Evolutionary conservation across 2,329 filamentous ascomycete species (phyloP).

Genomic region (Helotiales sp.): DNA sequence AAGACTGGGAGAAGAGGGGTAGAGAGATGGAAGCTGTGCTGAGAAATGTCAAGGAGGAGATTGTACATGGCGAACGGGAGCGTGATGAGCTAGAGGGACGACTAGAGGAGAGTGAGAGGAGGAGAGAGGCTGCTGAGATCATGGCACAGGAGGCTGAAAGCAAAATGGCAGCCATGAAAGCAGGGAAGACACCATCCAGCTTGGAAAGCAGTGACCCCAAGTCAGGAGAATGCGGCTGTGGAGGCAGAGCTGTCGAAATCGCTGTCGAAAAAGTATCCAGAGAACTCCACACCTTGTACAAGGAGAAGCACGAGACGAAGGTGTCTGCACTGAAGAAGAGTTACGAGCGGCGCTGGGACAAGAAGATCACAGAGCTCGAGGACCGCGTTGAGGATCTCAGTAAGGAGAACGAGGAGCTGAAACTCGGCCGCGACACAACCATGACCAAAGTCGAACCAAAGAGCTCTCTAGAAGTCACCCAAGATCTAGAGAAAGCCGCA

Average conservation of each 20-base stretch:
- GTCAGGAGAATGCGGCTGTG: conserved; percentile 37
- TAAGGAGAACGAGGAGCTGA: conserved; percentile 77
- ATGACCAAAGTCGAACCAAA: conserved; percentile 62
- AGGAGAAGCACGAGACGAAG: conserved; percentile 96
- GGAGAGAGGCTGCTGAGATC: conserved; percentile 74
- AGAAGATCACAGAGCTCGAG: conserved; percentile 82
- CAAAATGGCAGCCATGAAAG: conserved; percentile 75
- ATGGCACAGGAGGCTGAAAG: conserved; percentile 77
- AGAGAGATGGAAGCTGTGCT: conserved; percentile 85
- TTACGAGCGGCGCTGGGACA: conserved; percentile 88
- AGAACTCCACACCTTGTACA: conserved; percentile 91
- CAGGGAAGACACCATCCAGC: conserved; percentile 55
- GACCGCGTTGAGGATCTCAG: conserved; percentile 68
- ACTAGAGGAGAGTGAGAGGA: conserved; percentile 77
- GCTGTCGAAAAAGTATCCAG: conserved; percentile 91
- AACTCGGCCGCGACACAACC: conserved; percentile 62
- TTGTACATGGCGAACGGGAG: conserved; percentile 78
- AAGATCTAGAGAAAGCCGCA: conserved; percentile 66
- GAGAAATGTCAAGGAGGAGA: conserved; percentile 79
- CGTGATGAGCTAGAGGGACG: conserved; percentile 78
- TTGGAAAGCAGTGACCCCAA: conserved; percentile 44
- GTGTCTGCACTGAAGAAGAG: conserved; percentile 85
- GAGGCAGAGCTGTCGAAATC: conserved; percentile 72
- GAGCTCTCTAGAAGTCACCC: conserved; percentile 48
- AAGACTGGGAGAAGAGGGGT: conserved; percentile 82